Evolutionary conservation across 1,139 yeast genomes (phyloP), one percentile per base, ranked within the genome.

Genomic region (Candida tunisiensis): DNA sequence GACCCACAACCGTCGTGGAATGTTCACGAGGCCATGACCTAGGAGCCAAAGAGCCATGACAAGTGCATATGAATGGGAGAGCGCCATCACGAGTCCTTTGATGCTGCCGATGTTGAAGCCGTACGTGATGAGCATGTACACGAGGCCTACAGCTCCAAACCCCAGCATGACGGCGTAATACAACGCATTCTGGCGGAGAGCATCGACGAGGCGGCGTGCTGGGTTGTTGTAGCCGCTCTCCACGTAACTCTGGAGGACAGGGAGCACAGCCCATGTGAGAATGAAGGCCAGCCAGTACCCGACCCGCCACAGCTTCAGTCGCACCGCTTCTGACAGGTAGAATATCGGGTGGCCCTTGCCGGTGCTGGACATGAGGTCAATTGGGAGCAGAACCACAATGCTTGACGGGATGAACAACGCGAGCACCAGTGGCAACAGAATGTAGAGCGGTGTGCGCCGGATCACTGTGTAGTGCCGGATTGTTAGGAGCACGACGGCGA

Each of bases 201-300:
- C 74, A 31, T 75, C 79, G 28, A 51, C 53, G 23, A 77, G 43
- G 32, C 65, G 57, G 14, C 53, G 51, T 7, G 49, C 32, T 2
- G 59, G 57, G 25, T 62, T 64, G 42, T 60, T 66, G 44, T 72
- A 65, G 4, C 93, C 93, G 2, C 80, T 71, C 28, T 70, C 65
- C 38, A 70, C 74, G 53, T 63, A 80, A 38, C 74, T 75, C 44
- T 77, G 88, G 18, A 77, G 54, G 23, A 73, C 50, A 0, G 93
- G 93, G 28, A 80, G 46, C 1, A 77, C 39, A 8, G 70, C 53
- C 62, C 93, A 79, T 16, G 92, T 79, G 31, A 80, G 53, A 16
- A 62, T 45, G 42, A 79, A 80, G 0, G 93, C 78, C 10, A 67
- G 55, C 93, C 93, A 80, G 49, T 80, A 80, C 31, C 74, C 71